These are phyloP conservation scores for Coniochaeta sp. DNA, from an alignment of 2,329 filamentous ascomycete species.

Conservation along the genomic window DNA sequence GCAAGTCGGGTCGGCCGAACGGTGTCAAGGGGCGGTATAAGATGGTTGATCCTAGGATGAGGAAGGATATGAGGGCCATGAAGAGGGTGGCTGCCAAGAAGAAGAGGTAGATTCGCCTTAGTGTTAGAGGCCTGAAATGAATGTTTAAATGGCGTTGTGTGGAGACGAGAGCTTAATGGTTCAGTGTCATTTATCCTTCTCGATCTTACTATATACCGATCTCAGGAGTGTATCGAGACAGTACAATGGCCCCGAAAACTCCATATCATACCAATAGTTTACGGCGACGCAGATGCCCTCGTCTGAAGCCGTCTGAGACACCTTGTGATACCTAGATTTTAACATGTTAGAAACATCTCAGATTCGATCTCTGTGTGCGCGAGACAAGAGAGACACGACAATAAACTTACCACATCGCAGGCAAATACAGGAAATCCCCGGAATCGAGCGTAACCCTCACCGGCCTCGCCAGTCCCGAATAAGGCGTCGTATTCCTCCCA, in stretches of 20 bases:
- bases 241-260: slow-evolving; percentile 64
- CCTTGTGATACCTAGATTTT: slow-evolving; percentile 63
- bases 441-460: slow-evolving; percentile 61
- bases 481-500: slow-evolving; percentile 39
- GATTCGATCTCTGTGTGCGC: not conserved
- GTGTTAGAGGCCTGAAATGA: not conserved
- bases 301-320: slow-evolving; percentile 60
- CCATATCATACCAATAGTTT: slow-evolving; percentile 86
- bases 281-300: slow-evolving; percentile 72
- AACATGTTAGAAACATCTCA: not conserved
- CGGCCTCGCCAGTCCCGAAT: slow-evolving; percentile 53
- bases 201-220: slow-evolving; percentile 16
- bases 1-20: slow-evolving; percentile 76
- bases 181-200: not conserved
- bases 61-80: slow-evolving; percentile 88
- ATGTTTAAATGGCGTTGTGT: slow-evolving; percentile 1
- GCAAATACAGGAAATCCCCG: slow-evolving; percentile 77
- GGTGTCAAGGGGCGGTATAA: slow-evolving; percentile 96
- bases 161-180: not conserved
- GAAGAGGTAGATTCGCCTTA: slow-evolving; percentile 16
- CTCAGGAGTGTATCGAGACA: slow-evolving; percentile 51
- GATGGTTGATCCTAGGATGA: slow-evolving; percentile 91
- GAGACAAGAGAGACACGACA: not conserved
- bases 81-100: slow-evolving; percentile 72
- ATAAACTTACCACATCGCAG: slow-evolving; percentile 62